Conservation (phyloP, 2,329 filamentous ascomycete species). For the Alternaria burnsii region DNA sequence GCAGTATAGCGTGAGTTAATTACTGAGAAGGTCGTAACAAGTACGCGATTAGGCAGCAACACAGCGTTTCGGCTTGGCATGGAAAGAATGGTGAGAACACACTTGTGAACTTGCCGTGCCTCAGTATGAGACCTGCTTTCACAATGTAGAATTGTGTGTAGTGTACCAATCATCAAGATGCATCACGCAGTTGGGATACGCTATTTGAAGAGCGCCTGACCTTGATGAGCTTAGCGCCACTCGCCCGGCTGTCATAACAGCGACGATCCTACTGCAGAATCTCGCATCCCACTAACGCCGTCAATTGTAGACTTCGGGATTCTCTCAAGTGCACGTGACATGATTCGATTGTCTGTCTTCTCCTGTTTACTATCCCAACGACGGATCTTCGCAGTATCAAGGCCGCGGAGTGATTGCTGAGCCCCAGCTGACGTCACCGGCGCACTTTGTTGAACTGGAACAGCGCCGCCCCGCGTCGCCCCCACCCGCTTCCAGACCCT, state of each 20-base stretch:
- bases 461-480: conserved; percentile 9
- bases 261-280: conserved; percentile 11
- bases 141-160: not conserved
- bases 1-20: not conserved
- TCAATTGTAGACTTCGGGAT: not conserved
- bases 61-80: conserved; percentile 9
- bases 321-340: not conserved
- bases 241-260: conserved; percentile 5
- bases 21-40: not conserved
- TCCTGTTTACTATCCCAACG: not conserved
- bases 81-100: not conserved
- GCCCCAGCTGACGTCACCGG: conserved; percentile 37
- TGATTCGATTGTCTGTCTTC: not conserved
- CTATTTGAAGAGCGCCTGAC: not conserved
- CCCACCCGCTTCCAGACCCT: conserved; percentile 4
- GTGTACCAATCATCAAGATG: conserved; percentile 8
- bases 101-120: conserved; percentile 1
- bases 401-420: conserved; percentile 1
- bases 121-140: not conserved
- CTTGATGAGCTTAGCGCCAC: not conserved
- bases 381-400: not conserved
- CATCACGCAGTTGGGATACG: not conserved
- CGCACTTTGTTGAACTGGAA: conserved; percentile 37
- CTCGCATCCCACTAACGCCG: not conserved
- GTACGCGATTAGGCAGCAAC: conserved; percentile 19